Conservation (phyloP, 2,329 filamentous ascomycete species). For the Colletotrichum spinosum region DNA sequence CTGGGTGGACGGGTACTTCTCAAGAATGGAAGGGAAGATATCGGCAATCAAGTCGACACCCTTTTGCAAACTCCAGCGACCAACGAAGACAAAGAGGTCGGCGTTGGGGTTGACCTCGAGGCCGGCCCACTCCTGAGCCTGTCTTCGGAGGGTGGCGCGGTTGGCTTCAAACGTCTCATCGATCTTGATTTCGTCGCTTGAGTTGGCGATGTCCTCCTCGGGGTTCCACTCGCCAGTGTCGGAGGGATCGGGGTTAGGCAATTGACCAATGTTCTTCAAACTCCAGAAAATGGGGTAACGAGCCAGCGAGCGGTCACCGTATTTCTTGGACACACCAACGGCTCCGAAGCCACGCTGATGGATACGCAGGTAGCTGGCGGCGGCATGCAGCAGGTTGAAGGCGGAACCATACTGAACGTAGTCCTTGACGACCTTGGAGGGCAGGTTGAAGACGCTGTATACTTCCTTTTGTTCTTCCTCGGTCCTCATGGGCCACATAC, state of each 20-base stretch:
- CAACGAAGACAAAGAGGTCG: slow-evolving; percentile 76
- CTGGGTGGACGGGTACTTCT: slow-evolving; percentile 69
- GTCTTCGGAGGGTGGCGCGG: slow-evolving; percentile 64
- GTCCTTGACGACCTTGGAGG: slow-evolving; percentile 64
- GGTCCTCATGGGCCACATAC: slow-evolving; percentile 75
- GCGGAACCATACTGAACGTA: slow-evolving; percentile 77
- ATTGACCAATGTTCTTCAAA: slow-evolving; percentile 69
- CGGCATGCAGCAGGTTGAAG: slow-evolving; percentile 77
- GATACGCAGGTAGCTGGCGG: slow-evolving; percentile 72
- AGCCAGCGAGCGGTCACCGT: slow-evolving; percentile 74
- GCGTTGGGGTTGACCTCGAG: slow-evolving; percentile 70
- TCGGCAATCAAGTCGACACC: slow-evolving; percentile 77
- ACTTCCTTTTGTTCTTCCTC: slow-evolving; percentile 72
- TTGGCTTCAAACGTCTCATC: slow-evolving; percentile 66
- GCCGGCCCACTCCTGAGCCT: slow-evolving; percentile 76
- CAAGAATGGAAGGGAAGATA: slow-evolving; percentile 72
- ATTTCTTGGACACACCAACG: slow-evolving; percentile 76
- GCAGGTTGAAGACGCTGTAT: slow-evolving; percentile 73
- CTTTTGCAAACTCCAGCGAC: slow-evolving; percentile 77
- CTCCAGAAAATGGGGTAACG: slow-evolving; percentile 79
- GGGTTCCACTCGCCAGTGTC: slow-evolving; percentile 71
- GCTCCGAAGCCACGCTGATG: slow-evolving; percentile 77
- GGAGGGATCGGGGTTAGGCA: slow-evolving; percentile 75
- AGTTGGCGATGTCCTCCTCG: slow-evolving; percentile 56
- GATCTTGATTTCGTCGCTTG: slow-evolving; percentile 60